Base-by-base conservation (phyloP, 225 moss, liverwort and hornwort genomes). In the Thuidium tamariscinum region DNA sequence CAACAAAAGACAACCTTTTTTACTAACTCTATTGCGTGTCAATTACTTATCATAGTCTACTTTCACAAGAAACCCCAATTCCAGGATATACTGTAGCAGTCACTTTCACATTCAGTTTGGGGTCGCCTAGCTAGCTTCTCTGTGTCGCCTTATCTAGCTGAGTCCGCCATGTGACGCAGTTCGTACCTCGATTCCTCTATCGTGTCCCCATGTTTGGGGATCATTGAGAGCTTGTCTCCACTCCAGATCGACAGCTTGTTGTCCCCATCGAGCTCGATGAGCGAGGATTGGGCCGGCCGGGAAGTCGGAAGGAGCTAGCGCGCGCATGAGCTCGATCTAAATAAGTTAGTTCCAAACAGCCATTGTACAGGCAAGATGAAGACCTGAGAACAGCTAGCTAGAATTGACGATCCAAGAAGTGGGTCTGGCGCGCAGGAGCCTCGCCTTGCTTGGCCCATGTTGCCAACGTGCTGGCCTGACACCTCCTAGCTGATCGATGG, bases 381-480 rank as follows among this genome's bases (percentile, higher is more conserved):
- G 19, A 54, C 54, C 54, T 54, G 54, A 18, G 54, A 6, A 13
- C 54, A 23, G 57, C 57, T 23, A 68, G 39, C 7, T 69, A 5
- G 75, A 80, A 61, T 89, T 87, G 89, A 79, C 84, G 68, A 83
- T 18, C 6, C 44, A 44, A 3, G 4, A 11, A 49, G 5, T 7
- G 13, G 60, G 65, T 52, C 20, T 34, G 60, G 52, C 13, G 11
- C 51, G 51, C n/a, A 82, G 54, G 75, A 22, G 61, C 61, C 34
- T 57, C 14, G 81, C 60, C 79, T 79, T 59, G 79, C 60, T 41
- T 16, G 16, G 17, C 52, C 75, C 84, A 75, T 84, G 44, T 19
- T 22, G 44, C 52, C 23, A 87, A 74, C 54, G 89, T 87, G 87
- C 81, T 87, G 32, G n/a, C 29, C 84, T 81, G 87, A 84, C 84